These are phyloP conservation scores for Pseudogymnoascus destructans DNA, from an alignment of 2,329 filamentous ascomycete species.

Conservation along the genomic window DNA sequence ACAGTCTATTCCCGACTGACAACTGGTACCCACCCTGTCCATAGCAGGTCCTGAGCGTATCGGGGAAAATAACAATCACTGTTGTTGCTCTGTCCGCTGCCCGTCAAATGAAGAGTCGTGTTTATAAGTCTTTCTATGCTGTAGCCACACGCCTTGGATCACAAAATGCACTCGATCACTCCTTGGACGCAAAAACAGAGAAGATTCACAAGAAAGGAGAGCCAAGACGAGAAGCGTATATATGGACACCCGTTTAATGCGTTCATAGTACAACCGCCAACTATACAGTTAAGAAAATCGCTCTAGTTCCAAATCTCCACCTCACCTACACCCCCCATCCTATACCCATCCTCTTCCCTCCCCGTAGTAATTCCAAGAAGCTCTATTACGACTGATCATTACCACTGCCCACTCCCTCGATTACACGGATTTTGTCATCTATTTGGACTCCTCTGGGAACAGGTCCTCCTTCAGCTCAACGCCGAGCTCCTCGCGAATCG, in stretches of 20 bases:
- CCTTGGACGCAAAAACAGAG: not conserved
- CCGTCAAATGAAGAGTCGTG: not conserved
- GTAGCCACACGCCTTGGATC: not conserved
- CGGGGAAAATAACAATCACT: not conserved
- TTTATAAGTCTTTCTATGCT: not conserved
- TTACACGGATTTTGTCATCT: conserved; percentile 15
- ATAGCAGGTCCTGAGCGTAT: not conserved
- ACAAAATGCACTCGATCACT: not conserved
- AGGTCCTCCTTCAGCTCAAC: conserved; percentile 84
- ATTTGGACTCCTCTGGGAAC: conserved; percentile 53
- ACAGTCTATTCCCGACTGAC: not conserved
- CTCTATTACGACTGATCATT: conserved; percentile 8
- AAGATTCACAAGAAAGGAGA: not conserved
- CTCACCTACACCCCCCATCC: conserved; percentile 6
- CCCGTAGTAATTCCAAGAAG: not conserved
- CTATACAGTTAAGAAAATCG: conserved; percentile 8
- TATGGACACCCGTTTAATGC: conserved; percentile 4
- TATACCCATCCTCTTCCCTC: not conserved
- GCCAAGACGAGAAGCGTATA: not conserved
- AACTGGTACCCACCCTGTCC: no score
- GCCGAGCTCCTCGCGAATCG: conserved; percentile 84
- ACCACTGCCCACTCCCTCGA: not conserved
- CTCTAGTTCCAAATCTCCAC: conserved; percentile 2
- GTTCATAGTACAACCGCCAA: conserved; percentile 5
- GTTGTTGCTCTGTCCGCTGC: not conserved